Conservation (phyloP, 2,329 filamentous ascomycete genomes). For the Ophiostoma piceae region DNA sequence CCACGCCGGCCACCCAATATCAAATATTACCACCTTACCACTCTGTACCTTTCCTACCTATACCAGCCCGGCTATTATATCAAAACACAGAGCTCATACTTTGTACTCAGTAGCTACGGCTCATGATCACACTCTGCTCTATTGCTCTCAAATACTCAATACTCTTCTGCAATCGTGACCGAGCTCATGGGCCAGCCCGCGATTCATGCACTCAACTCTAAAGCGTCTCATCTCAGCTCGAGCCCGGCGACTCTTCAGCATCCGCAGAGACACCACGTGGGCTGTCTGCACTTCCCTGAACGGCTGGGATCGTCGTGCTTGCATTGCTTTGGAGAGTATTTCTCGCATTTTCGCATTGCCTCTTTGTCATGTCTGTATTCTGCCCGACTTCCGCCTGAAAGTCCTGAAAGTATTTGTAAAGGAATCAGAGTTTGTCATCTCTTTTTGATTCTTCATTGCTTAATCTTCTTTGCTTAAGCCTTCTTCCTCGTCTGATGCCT, state of each 20-base stretch:
- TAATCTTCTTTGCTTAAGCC: neutral
- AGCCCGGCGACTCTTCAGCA: neutral
- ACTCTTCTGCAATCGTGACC: neutral
- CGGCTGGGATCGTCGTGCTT: neutral
- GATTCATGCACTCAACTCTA: neutral
- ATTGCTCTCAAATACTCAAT: neutral
- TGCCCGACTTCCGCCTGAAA: neutral
- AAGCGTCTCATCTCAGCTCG: neutral
- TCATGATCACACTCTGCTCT: neutral
- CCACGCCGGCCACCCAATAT: neutral
- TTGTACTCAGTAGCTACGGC: neutral
- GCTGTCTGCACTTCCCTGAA: neutral
- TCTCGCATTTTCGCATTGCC: neutral
- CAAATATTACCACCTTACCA: neutral
- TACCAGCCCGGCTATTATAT: neutral
- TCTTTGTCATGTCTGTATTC: neutral
- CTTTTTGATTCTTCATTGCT: neutral
- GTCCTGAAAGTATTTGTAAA: no score
- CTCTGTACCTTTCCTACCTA: neutral
- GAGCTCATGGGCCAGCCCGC: neutral
- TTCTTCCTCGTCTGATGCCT: neutral
- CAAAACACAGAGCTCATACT: no score
- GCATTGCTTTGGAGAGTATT: neutral
- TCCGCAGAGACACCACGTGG: neutral
- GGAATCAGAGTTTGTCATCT: neutral